Evolutionary conservation across 192 early-diverging fungal genomes (phyloP).

Genomic region (Phycomyces blakesleeanus): DNA sequence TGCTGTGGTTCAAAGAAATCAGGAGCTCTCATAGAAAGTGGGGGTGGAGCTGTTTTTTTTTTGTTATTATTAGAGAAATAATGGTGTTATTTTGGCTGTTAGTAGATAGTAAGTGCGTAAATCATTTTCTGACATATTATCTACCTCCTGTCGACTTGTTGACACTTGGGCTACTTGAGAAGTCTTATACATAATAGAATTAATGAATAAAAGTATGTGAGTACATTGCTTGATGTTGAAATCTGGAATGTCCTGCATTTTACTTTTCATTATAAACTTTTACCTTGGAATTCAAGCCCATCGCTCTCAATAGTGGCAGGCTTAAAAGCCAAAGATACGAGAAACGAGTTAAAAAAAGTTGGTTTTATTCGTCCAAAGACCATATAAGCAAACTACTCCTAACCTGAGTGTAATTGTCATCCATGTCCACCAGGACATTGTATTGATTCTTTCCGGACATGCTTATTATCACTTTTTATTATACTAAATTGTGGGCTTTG

Average conservation of each 20-base stretch:
- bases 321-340: slow-evolving; percentile 13
- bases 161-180: slow-evolving; percentile 20
- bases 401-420: slow-evolving; percentile 34
- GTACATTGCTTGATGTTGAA: too few relatives aligned
- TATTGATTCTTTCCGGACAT: slow-evolving; percentile 4
- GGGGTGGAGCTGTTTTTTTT: slow-evolving; percentile 1
- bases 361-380: too few relatives aligned
- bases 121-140: slow-evolving; percentile 1
- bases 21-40: background rate
- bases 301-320: slow-evolving; percentile 39
- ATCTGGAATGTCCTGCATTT: too few relatives aligned
- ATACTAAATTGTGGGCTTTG: too few relatives aligned
- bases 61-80: background rate
- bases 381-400: background rate
- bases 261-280: too few relatives aligned
- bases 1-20: slow-evolving; percentile 35
- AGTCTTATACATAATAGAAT: background rate
- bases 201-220: background rate
- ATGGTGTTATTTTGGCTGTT: too few relatives aligned
- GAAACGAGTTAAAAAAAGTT: too few relatives aligned
- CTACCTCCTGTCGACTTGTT: slow-evolving; percentile 23
- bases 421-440: slow-evolving; percentile 47
- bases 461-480: too few relatives aligned
- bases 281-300: slow-evolving; percentile 47
- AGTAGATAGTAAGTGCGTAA: background rate